Base-by-base conservation (phyloP, 306 rosid species). In the Castanospermum australe region DNA sequence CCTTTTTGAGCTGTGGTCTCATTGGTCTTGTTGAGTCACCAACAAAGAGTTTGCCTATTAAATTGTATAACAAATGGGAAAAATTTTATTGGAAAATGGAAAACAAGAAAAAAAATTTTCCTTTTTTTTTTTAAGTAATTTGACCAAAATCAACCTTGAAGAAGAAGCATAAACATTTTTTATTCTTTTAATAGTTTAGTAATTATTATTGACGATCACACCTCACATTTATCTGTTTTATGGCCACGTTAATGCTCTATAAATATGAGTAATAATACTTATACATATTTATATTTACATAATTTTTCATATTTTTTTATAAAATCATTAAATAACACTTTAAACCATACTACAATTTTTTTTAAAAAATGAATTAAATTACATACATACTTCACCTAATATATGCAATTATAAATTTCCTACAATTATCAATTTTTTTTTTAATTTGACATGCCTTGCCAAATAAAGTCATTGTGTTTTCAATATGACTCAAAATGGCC, bases 141-240 rank as follows among this genome's bases (percentile, higher is more conserved):
- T 63, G 62, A 64, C 79, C 7, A 13, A 50, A 52, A 5, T 62
- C 18, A 17, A 48, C 20, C 10, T 51, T 38, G 56, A 59, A 71
- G 64, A 45, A 47, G 7, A 61, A 38, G 20, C 33, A 61, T 67
- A 56, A 9, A 21, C 44, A 45, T 12, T 24, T 69, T 69, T 12
- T 45, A 59, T 59, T 78, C 41, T 78, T 69, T 28, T 52, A 14
- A 22, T 20, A 56, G 30, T 77, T 21, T 67, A n/a, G n/a, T n/a
- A n/a, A n/a, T n/a, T n/a, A 45, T 65, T 36, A 36, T 64, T 1
- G 24, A 15, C 33, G 44, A 25, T 17, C 61, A 18, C 24, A 17
- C 0, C 5, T 48, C 59, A 2, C 8, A 56, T 22, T 56, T 56
- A 8, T 21, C 35, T 6, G 11, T 38, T 38, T 8, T 2, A 38